Conservation (phyloP, 2,329 filamentous ascomycete species). For the Hyphodiscus sp. region DNA sequence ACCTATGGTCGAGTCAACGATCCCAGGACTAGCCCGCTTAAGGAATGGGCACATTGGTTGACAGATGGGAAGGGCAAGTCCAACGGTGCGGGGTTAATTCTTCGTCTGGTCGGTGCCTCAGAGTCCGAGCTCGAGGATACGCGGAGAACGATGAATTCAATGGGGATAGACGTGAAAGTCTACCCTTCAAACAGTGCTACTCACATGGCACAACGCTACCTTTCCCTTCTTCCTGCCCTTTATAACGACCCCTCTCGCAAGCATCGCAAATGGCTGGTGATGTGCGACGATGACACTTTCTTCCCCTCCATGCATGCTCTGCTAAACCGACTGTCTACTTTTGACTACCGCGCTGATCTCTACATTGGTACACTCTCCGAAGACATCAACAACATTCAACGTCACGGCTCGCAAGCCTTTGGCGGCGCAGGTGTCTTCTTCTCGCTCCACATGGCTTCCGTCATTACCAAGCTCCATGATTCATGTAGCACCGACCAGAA, state of each 20-base stretch:
- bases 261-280: constrained; percentile 36
- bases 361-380: constrained; percentile 30
- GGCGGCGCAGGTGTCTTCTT: constrained; percentile 29
- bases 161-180: constrained; percentile 52
- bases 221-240: constrained; percentile 47
- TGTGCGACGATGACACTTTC: constrained; percentile 31
- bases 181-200: constrained; percentile 46
- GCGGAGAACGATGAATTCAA: constrained; percentile 38
- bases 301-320: constrained; percentile 28
- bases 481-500: constrained; percentile 44
- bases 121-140: constrained; percentile 45
- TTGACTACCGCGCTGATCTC: constrained; percentile 20
- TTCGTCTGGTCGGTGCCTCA: constrained; percentile 47
- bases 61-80: constrained; percentile 49
- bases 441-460: constrained; percentile 36
- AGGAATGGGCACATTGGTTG: constrained; percentile 55
- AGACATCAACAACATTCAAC: constrained; percentile 26
- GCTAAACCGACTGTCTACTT: constrained; percentile 18
- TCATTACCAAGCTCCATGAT: constrained; percentile 39
- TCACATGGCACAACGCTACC: constrained; percentile 53
- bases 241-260: constrained; percentile 45
- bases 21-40: constrained; percentile 44
- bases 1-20: constrained; percentile 49
- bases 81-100: constrained; percentile 50
- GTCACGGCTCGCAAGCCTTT: constrained; percentile 29